These are phyloP conservation scores for Orbilia blumenaviensis DNA, from an alignment of 2,329 filamentous ascomycete species.

Conservation along the genomic window DNA sequence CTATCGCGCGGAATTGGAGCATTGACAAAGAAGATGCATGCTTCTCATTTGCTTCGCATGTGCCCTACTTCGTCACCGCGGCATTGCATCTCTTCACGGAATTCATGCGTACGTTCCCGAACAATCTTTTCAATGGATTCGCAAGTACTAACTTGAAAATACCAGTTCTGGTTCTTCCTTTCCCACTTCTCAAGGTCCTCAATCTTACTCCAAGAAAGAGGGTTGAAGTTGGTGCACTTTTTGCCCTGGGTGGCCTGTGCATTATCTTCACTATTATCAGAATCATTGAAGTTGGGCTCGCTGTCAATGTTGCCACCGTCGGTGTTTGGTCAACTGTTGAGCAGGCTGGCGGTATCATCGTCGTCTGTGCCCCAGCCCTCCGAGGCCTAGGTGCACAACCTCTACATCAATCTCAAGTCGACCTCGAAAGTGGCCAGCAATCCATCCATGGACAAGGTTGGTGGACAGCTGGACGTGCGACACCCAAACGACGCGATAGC, in stretches of 20 bases:
- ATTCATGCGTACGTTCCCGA: constrained; percentile 41
- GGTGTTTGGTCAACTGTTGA: constrained; percentile 46
- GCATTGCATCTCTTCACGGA: constrained; percentile 44
- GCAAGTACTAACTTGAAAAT: neutral
- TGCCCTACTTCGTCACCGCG: constrained; percentile 47
- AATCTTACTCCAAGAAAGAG: constrained; percentile 47
- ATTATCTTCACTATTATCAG: constrained; percentile 44
- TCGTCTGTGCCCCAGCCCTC: constrained; percentile 49
- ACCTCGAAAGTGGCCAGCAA: constrained; percentile 51
- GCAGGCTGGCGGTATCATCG: constrained; percentile 46
- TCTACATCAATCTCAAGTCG: constrained; percentile 34
- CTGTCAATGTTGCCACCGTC: constrained; percentile 31
- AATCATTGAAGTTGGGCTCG: constrained; percentile 26
- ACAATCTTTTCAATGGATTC: neutral
- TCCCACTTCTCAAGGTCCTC: constrained; percentile 50
- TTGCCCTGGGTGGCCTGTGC: constrained; percentile 49
- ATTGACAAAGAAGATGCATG: constrained; percentile 31
- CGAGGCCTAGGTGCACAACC: constrained; percentile 26
- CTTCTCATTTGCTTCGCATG: constrained; percentile 26
- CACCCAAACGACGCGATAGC: constrained; percentile 46
- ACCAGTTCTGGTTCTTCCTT: constrained; percentile 38
- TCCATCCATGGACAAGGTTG: constrained; percentile 51
- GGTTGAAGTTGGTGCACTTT: constrained; percentile 45
- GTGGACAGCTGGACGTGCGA: constrained; percentile 51
- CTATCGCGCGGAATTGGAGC: constrained; percentile 47